Conservation (phyloP, 1,139 yeast genomes). For the Geotrichum carabidarum region DNA sequence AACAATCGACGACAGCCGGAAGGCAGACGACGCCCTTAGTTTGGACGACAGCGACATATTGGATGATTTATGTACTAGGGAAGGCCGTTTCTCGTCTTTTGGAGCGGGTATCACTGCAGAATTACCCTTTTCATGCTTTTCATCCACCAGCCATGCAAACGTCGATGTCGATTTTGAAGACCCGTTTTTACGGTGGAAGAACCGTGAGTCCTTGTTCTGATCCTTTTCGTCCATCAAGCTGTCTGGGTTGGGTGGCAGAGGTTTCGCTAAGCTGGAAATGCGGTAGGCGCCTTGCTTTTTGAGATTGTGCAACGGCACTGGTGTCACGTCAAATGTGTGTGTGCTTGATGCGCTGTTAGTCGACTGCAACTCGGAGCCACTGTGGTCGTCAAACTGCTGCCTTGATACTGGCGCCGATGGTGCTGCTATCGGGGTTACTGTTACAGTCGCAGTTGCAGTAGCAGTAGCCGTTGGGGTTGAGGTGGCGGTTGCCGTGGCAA, state of each 20-base stretch:
- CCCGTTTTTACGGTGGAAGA: slow-evolving; percentile 11
- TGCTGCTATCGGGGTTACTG: not conserved
- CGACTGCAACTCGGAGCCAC: not conserved
- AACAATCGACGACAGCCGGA: slow-evolving; percentile 7
- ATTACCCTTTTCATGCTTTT: not conserved
- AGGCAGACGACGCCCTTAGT: slow-evolving; percentile 5
- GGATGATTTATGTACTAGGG: slow-evolving; percentile 9
- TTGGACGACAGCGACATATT: slow-evolving; percentile 11
- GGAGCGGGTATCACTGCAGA: not conserved
- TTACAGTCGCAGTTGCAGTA: no score
- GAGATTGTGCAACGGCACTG: not conserved
- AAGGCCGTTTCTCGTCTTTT: slow-evolving; percentile 9
- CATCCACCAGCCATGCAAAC: slow-evolving; percentile 8
- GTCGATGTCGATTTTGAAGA: slow-evolving; percentile 7
- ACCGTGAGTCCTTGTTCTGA: slow-evolving; percentile 2
- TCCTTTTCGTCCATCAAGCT: slow-evolving; percentile 2
- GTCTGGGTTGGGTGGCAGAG: not conserved
- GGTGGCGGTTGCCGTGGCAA: not conserved
- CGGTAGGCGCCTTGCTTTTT: not conserved
- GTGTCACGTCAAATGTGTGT: slow-evolving; percentile 52
- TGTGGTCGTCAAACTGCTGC: not conserved
- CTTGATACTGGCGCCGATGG: slow-evolving; percentile 3
- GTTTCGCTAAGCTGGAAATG: not conserved
- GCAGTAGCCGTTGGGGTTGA: not conserved
- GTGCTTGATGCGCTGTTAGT: slow-evolving; percentile 32